A percentile compares a stretch with the other conserved stretches of the same genome.
These are phyloP conservation scores for Pogostemon cablin DNA, from an alignment of 257 asterid genomes.

Conservation along the genomic window DNA sequence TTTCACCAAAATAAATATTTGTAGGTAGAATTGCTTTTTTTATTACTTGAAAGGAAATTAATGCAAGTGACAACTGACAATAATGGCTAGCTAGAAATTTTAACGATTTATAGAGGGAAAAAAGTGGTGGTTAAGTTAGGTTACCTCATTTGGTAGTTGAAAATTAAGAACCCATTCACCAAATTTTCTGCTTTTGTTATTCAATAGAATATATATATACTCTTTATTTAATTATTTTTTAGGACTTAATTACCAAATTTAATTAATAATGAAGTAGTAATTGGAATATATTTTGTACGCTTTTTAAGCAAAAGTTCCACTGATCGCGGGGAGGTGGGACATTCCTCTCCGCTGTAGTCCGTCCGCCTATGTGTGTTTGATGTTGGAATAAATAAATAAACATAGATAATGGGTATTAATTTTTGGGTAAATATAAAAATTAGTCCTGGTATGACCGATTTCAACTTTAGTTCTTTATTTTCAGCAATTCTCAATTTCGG, in stretches of 20 bases:
- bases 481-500: no score
- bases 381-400: no score
- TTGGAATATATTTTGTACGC: neutral
- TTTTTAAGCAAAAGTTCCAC: conserved; percentile 46
- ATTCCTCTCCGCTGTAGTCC: neutral
- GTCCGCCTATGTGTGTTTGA: no score
- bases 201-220: no score
- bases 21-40: neutral
- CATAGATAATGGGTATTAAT: no score
- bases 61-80: neutral
- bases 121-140: conserved; percentile 33
- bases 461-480: no score
- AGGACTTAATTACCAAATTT: conserved; percentile 16
- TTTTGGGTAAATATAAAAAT: no score
- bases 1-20: neutral
- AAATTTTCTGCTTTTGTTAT: neutral
- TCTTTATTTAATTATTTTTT: neutral
- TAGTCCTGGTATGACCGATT: no score
- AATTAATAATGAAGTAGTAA: no score
- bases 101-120: conserved; percentile 3
- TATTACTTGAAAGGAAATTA: no score
- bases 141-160: conserved; percentile 35
- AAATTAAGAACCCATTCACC: conserved; percentile 17
- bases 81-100: conserved; percentile 10
- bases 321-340: conserved; percentile 42